Evolutionary conservation across 768 basidiomycete genomes (phyloP).

Genomic region (Trametes villosa): DNA sequence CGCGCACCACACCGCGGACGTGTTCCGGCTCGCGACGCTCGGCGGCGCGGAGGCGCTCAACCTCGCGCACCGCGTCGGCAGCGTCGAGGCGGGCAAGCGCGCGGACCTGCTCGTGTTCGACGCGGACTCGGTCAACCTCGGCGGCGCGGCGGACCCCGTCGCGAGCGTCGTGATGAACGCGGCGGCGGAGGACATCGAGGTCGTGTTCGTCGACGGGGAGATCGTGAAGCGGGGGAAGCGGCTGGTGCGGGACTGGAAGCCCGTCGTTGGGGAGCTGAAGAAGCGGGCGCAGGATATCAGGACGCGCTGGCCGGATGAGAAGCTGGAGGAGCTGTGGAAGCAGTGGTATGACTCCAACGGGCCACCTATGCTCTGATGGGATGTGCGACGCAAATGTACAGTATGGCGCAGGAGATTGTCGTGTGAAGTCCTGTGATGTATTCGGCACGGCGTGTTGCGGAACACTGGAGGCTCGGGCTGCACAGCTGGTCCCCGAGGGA

Average conservation of each 20-base stretch:
- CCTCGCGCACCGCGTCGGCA: constrained; percentile 30
- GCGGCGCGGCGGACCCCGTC: constrained; percentile 32
- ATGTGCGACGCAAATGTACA: background rate
- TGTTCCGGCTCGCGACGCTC: constrained; percentile 35
- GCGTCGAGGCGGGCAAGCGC: constrained; percentile 37
- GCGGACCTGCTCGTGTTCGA: constrained; percentile 38
- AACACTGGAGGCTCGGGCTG: too few species aligned
- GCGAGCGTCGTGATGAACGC: constrained; percentile 35
- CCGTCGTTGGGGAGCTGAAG: constrained; percentile 31
- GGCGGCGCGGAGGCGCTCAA: constrained; percentile 37
- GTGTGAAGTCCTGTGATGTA: too few species aligned
- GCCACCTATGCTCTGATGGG: constrained; percentile 7
- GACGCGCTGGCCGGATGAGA: constrained; percentile 25
- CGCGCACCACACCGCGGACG: constrained; percentile 28
- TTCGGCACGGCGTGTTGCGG: too few species aligned
- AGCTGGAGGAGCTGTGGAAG: constrained; percentile 29
- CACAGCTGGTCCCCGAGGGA: too few species aligned
- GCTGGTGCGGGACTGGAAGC: constrained; percentile 31
- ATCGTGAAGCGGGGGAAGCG: constrained; percentile 33
- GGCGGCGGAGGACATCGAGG: constrained; percentile 34
- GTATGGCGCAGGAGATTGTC: too few species aligned
- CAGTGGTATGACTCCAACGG: constrained; percentile 27
- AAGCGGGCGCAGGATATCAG: constrained; percentile 25
- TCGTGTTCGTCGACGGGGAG: constrained; percentile 37
- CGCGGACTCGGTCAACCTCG: constrained; percentile 34